Base-by-base conservation (phyloP, 805 yeast genomes). In the Yarrowia porcina region DNA sequence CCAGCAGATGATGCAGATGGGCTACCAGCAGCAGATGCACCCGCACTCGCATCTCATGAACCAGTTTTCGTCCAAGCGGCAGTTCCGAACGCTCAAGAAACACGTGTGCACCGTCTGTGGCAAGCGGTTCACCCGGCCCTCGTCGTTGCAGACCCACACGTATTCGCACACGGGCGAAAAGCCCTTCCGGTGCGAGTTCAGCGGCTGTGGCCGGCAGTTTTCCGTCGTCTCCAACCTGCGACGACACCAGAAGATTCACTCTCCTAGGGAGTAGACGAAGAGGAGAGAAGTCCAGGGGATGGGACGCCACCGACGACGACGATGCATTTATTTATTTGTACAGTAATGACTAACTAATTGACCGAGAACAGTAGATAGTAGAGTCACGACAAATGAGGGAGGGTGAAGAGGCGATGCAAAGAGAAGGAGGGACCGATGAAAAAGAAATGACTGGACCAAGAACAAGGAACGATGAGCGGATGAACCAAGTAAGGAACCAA, bases 151-250 rank as follows among this genome's bases (percentile, higher is more conserved):
- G 71, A 90, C 93, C 7, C 97, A 90, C 75, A 80, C 82, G 70
- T 84, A 88, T 71, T 86, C 91, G 12, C 97, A 90, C 72, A 86
- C 91, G 0, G 92, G 92, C 32, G 90, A 86, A 69, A 86, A 86
- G 66, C 92, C 92, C 11, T 87, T 83, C 71, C 75, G 74, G 59
- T 87, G 91, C 70, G 74, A 78, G n/a, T 86, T 88, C 84, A 76
- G 76, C 0, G 82, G 80, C 36, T 90, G 97, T 72, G 87, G 85
- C 0, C 83, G 87, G 67, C 71, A 81, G 6, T 91, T 90, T 71
- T 82, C 86, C 21, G 97, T 91, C 32, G 83, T 90, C 68, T 84
- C 90, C 32, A 90, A 90, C 72, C 83, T 91, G 87, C 81, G 89
- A n/a, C 79, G 97, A 65, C 97, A 90, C 74, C 80, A 82, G 67